phyloP scores from a whole-genome alignment of 352 stramenopile genomes.

The Plasmopara viticola region DNA sequence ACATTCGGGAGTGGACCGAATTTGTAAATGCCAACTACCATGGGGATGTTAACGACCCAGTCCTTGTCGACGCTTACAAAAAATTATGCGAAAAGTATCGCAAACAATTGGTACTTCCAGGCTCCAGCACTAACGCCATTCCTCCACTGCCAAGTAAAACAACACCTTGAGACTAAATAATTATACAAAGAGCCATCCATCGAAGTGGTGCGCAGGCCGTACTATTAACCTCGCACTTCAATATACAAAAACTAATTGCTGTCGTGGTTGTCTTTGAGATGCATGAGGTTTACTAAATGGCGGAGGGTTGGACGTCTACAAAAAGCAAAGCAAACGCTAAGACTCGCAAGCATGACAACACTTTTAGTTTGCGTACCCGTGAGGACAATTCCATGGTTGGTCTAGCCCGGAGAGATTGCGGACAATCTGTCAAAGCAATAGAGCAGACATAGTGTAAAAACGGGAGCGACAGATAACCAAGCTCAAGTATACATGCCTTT shows the following conservation, averaged over 20 bases:
- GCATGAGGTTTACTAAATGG: slow-evolving; percentile 55
- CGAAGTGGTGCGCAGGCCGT: slow-evolving; percentile 7
- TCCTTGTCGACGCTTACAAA: slow-evolving; percentile 34
- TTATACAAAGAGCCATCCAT: slow-evolving; percentile 25
- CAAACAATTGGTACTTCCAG: slow-evolving; percentile 27
- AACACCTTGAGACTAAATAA: slow-evolving; percentile 12
- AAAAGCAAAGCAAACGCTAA: too few relatives aligned
- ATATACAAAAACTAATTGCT: slow-evolving; percentile 15
- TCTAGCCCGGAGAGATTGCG: slow-evolving; percentile 86
- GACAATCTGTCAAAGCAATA: slow-evolving; percentile 51
- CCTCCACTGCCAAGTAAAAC: too few relatives aligned
- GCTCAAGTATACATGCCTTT: too few relatives aligned
- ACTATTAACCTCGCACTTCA: slow-evolving; percentile 8
- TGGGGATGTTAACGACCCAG: slow-evolving; percentile 20
- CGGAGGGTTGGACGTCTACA: slow-evolving; percentile 67
- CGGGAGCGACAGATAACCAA: too few relatives aligned
- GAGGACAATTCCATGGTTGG: slow-evolving; percentile 95
- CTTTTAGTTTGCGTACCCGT: too few relatives aligned
- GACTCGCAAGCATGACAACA: too few relatives aligned
- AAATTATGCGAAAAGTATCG: slow-evolving; percentile 45
- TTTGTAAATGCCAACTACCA: slow-evolving; percentile 43
- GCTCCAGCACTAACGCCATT: slow-evolving; percentile 1
- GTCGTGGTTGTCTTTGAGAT: slow-evolving; percentile 28
- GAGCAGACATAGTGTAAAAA: too few relatives aligned
- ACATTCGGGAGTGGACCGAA: slow-evolving; percentile 54